These are phyloP conservation scores for Dactylellina haptotyla DNA, from an alignment of 2,329 filamentous ascomycete genomes.

Conservation along the genomic window DNA sequence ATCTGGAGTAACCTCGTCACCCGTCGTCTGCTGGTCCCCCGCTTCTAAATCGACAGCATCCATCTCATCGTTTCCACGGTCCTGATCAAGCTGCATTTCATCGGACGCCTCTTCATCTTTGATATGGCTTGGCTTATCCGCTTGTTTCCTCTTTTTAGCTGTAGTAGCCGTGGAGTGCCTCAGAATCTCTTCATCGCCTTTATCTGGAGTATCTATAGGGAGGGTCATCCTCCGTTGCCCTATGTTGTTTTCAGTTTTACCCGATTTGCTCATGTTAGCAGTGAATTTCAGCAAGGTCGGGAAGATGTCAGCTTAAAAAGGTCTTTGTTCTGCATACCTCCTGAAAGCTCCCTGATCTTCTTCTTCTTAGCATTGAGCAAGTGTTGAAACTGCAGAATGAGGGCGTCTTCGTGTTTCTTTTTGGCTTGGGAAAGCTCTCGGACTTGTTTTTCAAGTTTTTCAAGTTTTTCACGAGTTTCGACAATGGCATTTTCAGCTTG, in stretches of 20 bases:
- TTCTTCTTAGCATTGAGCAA: conserved; percentile 52
- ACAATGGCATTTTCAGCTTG: conserved; percentile 25
- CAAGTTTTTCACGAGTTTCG: conserved; percentile 28
- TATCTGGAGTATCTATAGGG: not conserved
- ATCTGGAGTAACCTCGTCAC: conserved; percentile 26
- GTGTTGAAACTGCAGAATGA: conserved; percentile 46
- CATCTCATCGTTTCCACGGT: not conserved
- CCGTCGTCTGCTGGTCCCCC: conserved; percentile 39
- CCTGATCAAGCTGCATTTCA: conserved; percentile 1
- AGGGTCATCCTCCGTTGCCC: conserved; percentile 4
- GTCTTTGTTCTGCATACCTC: conserved; percentile 20
- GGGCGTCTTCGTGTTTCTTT: conserved; percentile 44
- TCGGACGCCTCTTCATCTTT: conserved; percentile 3
- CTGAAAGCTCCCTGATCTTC: conserved; percentile 34
- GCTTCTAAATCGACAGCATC: conserved; percentile 9
- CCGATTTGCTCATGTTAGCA: not conserved
- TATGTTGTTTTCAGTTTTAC: not conserved
- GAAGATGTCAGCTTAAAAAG: no score
- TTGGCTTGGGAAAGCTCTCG: conserved; percentile 36
- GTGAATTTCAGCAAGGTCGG: not conserved
- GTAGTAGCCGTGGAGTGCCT: not conserved
- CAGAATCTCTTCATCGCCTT: not conserved
- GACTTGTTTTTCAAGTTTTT: conserved; percentile 38
- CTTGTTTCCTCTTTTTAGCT: conserved; percentile 38
- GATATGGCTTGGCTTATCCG: not conserved